These are phyloP conservation scores for Cinchona pubescens DNA, from an alignment of 257 asterid genomes.

Conservation along the genomic window DNA sequence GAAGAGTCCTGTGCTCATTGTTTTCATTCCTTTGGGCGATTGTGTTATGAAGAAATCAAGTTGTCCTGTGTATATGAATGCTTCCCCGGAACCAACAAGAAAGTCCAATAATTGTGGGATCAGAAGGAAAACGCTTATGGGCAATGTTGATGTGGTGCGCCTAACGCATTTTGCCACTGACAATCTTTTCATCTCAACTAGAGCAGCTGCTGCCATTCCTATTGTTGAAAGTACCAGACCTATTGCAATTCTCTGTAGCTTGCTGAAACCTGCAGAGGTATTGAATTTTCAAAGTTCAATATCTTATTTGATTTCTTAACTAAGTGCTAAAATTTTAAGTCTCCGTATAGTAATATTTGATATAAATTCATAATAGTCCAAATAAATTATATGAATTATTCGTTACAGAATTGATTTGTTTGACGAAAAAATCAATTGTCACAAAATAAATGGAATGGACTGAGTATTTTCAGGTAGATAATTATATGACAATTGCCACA, in stretches of 20 bases:
- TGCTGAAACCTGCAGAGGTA: constrained; percentile 61
- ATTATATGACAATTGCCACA: neutral
- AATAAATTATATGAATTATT: too few species aligned
- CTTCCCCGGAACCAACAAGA: constrained; percentile 85
- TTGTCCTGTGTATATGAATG: constrained; percentile 88
- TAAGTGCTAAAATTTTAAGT: too few species aligned
- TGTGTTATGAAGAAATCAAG: constrained; percentile 87
- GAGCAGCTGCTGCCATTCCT: constrained; percentile 73
- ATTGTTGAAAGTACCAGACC: constrained; percentile 67
- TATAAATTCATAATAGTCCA: too few species aligned
- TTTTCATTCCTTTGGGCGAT: constrained; percentile 93
- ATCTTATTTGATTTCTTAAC: too few species aligned
- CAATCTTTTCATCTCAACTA: constrained; percentile 63
- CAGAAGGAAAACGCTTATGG: constrained; percentile 64
- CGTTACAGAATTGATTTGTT: too few species aligned
- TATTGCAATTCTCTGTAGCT: constrained; percentile 61
- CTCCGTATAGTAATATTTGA: too few species aligned
- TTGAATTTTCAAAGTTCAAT: too few species aligned
- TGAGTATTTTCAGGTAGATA: too few species aligned
- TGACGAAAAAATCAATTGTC: too few species aligned
- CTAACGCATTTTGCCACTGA: constrained; percentile 44
- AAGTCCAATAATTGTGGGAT: constrained; percentile 88
- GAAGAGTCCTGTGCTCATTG: constrained; percentile 96
- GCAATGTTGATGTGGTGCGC: constrained; percentile 36
- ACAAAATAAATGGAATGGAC: too few species aligned